phyloP scores from a whole-genome alignment of 345 rosid species.

The Gossypium rotundifolium region DNA sequence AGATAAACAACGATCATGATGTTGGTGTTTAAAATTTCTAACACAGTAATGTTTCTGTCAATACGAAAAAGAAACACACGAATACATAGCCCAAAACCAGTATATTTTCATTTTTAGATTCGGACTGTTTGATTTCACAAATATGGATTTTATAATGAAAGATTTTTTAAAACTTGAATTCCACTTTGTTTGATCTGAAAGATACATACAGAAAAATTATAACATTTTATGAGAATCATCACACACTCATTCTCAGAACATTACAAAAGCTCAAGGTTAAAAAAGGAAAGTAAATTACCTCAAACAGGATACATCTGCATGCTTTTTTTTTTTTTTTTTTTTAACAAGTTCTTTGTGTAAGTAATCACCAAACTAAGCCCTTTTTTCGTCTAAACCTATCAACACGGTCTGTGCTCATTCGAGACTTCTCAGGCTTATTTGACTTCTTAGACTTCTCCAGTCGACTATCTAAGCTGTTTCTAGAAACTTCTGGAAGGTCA shows the following conservation, averaged over 20 bases:
- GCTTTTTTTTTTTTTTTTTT: conserved; percentile 6
- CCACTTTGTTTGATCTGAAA: conserved; percentile 6
- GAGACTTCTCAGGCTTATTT: conserved; percentile 79
- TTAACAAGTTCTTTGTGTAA: conserved; percentile 23
- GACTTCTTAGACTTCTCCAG: conserved; percentile 86
- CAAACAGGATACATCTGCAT: conserved; percentile 12
- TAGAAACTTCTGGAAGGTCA: conserved; percentile 74
- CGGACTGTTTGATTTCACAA: conserved; percentile 20
- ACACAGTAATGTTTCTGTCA: too few species aligned
- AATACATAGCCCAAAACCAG: background rate
- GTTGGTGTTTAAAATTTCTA: too few species aligned
- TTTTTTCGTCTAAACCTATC: conserved; percentile 69
- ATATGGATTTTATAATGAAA: conserved; percentile 1
- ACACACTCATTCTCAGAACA: conserved; percentile 19
- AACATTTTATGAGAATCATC: conserved; percentile 20
- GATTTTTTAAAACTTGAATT: conserved; percentile 11
- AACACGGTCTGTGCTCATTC: conserved; percentile 87
- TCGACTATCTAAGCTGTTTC: conserved; percentile 94
- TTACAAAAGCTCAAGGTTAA: conserved; percentile 9
- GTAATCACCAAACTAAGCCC: conserved; percentile 70
- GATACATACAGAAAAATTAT: conserved; percentile 29
- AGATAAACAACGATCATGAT: too few species aligned
- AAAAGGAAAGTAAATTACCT: conserved; percentile 20
- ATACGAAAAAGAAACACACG: background rate
- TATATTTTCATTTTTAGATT: background rate